Base-by-base conservation (phyloP, 2,329 filamentous ascomycete species). In the Sarocladium oryzae region DNA sequence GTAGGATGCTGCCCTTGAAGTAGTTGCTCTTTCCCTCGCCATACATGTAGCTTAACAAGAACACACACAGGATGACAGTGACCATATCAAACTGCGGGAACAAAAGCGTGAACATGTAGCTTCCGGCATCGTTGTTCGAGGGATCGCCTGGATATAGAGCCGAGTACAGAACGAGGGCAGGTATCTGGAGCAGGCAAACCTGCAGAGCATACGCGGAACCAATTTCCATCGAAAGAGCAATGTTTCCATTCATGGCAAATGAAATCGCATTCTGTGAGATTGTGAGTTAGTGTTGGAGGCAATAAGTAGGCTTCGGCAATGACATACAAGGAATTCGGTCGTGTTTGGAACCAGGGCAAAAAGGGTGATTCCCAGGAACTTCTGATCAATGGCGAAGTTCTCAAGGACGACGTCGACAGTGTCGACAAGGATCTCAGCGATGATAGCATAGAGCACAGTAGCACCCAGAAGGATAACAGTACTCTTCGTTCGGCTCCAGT, bases 61-160 rank as follows among this genome's bases (percentile, higher is more conserved):
- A 96, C 16, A 99, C 90, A 62, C 92, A 96, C 15, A 99, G 73
- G 54, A 97, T 96, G 15, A 97, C 89, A 1, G 89, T 96, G 11
- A 97, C 85, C 89, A 99, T 95, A 66, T 99, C 93, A 92, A 92
- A 99, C 67, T 99, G 93, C 1, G 93, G 93, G 72, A 99, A 97
- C 40, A 97, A 89, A 30, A 99, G 79, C 32, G 84, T 88, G 66
- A 93, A 93, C 0, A 84, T 88, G 64, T 86, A 85, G 53, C 77
- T 65, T 10, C 69, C 68, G 3, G 73, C 62, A 37, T 73, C 68
- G 11, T 64, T 62, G 4, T 63, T 56, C 13, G 46, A 26, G 24
- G 67, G 64, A 2, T 69, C 63, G 11, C 65, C 62, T 16, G 79
- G 81, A 60, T 87, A 86, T 33, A 92, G 66, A 9, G 89, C 91